Evolutionary conservation across 345 rosid genomes (phyloP).

Genomic region (rapeseed (Brassica napus)): Da-Ae NC_063440.1:22956501-22957000

Average conservation of each 20-base stretch:
- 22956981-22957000: conserved; percentile 21
- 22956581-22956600: conserved; percentile 23
- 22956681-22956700: conserved; percentile 60
- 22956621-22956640: conserved; percentile 38
- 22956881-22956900: not conserved
- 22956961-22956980: conserved; percentile 16
- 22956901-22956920: not conserved
- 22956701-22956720: conserved; percentile 13
- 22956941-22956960: conserved; percentile 30
- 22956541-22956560: conserved; percentile 35
- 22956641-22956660: conserved; percentile 43
- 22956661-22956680: conserved; percentile 47
- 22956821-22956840: not conserved
- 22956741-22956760: not conserved
- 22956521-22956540: conserved; percentile 45
- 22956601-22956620: conserved; percentile 36
- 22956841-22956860: not conserved
- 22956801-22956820: not conserved
- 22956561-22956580: conserved; percentile 6
- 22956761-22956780: not conserved
- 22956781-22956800: conserved; percentile 32
- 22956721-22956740: conserved; percentile 24
- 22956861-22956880: not conserved
- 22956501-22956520: conserved; percentile 48
- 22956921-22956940: not conserved